These are phyloP conservation scores for Aspergillus oerlinghausenensis DNA, from an alignment of 2,329 filamentous ascomycete species.

Conservation along the genomic window DNA sequence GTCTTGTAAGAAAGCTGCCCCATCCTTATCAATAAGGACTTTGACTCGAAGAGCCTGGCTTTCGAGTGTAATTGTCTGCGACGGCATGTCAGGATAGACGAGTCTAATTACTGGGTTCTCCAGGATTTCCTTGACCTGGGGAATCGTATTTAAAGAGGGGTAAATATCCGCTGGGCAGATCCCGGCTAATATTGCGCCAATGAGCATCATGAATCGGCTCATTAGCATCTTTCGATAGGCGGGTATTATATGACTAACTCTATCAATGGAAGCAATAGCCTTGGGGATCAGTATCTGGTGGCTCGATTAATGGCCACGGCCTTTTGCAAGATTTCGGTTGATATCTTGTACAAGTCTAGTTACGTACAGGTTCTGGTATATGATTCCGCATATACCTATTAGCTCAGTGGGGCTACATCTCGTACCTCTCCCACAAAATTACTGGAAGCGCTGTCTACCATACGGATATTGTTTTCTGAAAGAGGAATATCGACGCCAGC, in stretches of 20 bases:
- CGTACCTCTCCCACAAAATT: background rate
- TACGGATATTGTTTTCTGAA: background rate
- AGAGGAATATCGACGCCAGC: background rate
- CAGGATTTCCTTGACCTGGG: background rate
- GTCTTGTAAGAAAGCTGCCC: constrained; percentile 4
- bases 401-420: background rate
- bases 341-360: no score
- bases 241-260: background rate
- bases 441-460: background rate
- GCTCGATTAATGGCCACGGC: no score
- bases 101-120: background rate
- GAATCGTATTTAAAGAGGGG: background rate
- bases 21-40: constrained; percentile 4
- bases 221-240: background rate
- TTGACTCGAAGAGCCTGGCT: constrained; percentile 1
- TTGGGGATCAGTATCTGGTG: no score
- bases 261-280: no score
- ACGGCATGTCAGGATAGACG: background rate
- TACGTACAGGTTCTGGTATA: no score
- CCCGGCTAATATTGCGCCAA: background rate
- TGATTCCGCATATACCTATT: no score
- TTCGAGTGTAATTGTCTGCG: constrained; percentile 2
- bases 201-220: background rate
- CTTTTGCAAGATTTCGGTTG: no score
- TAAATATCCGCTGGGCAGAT: background rate